Conservation (phyloP, 129 eudicot species). For the Artemisia argyi region DNA sequence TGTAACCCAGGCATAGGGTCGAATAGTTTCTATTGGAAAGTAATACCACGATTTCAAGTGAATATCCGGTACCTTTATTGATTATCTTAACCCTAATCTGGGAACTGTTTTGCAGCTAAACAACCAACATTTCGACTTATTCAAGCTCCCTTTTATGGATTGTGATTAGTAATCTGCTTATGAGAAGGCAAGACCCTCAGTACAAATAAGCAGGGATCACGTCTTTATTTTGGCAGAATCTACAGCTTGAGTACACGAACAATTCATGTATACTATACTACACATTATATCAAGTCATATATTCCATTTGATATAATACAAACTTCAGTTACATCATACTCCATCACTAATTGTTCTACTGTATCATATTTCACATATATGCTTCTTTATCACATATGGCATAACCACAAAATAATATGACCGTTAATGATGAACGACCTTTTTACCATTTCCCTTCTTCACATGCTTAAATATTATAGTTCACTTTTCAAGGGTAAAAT, state of each 20-base stretch:
- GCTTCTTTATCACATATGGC: background rate
- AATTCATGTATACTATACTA: no score
- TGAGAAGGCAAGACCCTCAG: no score
- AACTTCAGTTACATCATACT: background rate
- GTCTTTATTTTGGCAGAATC: background rate
- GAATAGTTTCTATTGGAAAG: no score
- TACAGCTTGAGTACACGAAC: background rate
- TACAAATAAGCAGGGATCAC: background rate
- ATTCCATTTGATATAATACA: background rate
- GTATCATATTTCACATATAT: background rate
- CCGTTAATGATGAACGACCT: slow-evolving; percentile 1
- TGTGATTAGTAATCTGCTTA: no score
- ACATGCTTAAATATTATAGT: slow-evolving; percentile 1
- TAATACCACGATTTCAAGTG: no score
- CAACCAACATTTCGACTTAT: no score
- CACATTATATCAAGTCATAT: background rate
- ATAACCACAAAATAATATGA: slow-evolving; percentile 4
- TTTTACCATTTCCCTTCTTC: slow-evolving; percentile 1
- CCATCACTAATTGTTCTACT: background rate
- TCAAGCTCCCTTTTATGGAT: no score
- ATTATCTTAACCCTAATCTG: no score
- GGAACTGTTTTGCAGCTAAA: no score
- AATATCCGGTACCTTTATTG: no score
- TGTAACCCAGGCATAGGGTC: no score
- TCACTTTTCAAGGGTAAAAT: slow-evolving; percentile 22